A percentile compares a stretch with the other conserved stretches of the same genome.
Evolutionary conservation across 495 filamentous ascomycete species (phyloP).

Genomic region (Xylaria castorea): DNA sequence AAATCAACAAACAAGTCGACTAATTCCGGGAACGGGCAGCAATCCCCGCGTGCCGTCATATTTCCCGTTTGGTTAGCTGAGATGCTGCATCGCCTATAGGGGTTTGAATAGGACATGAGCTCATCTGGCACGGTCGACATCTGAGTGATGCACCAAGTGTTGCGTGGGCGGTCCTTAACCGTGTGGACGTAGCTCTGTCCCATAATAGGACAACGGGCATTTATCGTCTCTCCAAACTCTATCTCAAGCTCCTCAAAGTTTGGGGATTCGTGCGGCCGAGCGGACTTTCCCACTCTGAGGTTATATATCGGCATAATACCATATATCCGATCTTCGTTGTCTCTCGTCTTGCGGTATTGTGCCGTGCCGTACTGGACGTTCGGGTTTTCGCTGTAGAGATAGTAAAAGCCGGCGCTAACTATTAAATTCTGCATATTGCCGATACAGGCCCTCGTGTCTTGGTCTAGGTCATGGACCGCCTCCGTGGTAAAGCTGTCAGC

Average conservation of each 20-base stretch:
- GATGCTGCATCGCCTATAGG: not conserved
- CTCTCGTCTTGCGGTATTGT: not conserved
- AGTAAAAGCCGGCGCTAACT: not conserved
- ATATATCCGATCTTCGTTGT: not conserved
- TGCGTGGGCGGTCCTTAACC: not conserved
- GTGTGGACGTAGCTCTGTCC: not conserved
- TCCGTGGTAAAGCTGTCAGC: not conserved
- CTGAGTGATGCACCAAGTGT: not conserved
- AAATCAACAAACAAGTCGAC: not conserved
- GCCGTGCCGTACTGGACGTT: not conserved
- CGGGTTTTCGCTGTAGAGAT: too few relatives aligned
- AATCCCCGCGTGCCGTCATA: not conserved
- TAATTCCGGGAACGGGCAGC: not conserved
- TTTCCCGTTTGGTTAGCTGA: not conserved
- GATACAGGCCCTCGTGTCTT: not conserved
- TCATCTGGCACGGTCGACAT: not conserved
- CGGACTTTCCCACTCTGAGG: not conserved
- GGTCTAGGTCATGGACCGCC: not conserved
- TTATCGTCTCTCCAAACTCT: not conserved
- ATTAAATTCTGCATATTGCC: not conserved
- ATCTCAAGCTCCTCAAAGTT: not conserved
- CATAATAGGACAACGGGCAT: not conserved
- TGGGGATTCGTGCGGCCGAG: not conserved
- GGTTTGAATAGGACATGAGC: not conserved
- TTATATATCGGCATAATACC: not conserved